phyloP scores from a whole-genome alignment of 2,329 filamentous ascomycete genomes.

The Penicillium sp. region DNA sequence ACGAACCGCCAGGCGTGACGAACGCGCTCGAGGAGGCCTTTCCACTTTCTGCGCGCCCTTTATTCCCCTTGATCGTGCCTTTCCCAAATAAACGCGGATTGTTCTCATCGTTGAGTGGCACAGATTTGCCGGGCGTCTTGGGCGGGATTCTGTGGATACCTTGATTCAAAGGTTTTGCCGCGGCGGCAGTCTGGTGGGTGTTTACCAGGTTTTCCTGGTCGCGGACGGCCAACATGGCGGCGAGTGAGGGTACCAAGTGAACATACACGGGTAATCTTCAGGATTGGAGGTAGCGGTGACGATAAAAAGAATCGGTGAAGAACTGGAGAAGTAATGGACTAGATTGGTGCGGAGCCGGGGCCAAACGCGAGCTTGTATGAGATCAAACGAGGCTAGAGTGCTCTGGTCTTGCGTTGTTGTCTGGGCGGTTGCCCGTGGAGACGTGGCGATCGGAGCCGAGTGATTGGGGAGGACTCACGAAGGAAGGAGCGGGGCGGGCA shows the following conservation, averaged over 20 bases:
- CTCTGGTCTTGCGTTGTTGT: conserved; percentile 9
- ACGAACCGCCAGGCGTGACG: conserved; percentile 72
- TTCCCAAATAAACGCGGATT: conserved; percentile 56
- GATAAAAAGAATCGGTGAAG: conserved; percentile 8
- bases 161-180: conserved; percentile 67
- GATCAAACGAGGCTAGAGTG: conserved; percentile 20
- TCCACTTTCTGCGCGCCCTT: conserved; percentile 53
- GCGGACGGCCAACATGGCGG: conserved; percentile 66
- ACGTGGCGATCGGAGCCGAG: conserved; percentile 19
- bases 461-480: conserved; percentile 14
- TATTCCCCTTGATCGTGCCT: conserved; percentile 50
- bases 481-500: conserved; percentile 1
- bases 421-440: conserved; percentile 36
- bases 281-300: neutral
- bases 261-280: conserved; percentile 15
- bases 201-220: conserved; percentile 87
- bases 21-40: conserved; percentile 60
- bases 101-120: conserved; percentile 81
- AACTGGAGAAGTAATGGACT: neutral
- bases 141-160: conserved; percentile 55
- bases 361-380: conserved; percentile 1
- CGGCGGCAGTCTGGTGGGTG: conserved; percentile 63
- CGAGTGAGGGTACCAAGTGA: conserved; percentile 11
- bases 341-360: conserved; percentile 1
- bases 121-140: conserved; percentile 82